Evolutionary conservation across 768 basidiomycete species (phyloP).

Genomic region (Xerocomus potaroensis): DNA sequence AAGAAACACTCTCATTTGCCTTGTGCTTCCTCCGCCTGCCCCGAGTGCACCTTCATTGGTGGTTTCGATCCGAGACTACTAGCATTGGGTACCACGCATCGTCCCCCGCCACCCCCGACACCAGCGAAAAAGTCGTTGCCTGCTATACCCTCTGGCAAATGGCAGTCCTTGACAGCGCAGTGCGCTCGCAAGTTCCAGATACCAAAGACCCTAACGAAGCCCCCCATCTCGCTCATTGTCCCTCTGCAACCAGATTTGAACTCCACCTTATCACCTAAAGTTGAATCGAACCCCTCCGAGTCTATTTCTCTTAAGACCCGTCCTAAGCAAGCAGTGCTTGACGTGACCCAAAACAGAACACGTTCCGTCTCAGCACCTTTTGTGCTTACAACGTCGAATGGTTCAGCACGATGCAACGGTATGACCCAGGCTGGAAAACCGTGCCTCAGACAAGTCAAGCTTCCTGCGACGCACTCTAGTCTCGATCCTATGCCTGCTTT

Average conservation of each 20-base stretch:
- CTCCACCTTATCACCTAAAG: constrained; percentile 14
- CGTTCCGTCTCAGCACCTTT: constrained; percentile 19
- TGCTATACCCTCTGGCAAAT: constrained; percentile 19
- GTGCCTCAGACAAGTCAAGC: constrained; percentile 58
- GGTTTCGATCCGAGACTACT: constrained; percentile 41
- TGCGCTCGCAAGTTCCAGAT: constrained; percentile 19
- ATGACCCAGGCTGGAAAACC: constrained; percentile 60
- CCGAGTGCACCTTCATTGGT: constrained; percentile 39
- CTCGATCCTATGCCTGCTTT: constrained; percentile 29
- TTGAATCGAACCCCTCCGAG: not conserved
- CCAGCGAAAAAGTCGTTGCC: too few relatives aligned
- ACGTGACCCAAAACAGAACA: constrained; percentile 17
- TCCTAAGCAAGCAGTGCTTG: constrained; percentile 11
- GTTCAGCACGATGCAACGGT: constrained; percentile 52
- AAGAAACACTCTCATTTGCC: constrained; percentile 17
- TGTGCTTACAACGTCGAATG: constrained; percentile 16
- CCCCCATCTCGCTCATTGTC: constrained; percentile 15
- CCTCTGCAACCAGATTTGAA: constrained; percentile 34
- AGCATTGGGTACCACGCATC: too few relatives aligned
- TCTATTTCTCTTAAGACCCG: constrained; percentile 1
- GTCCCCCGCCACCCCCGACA: too few relatives aligned
- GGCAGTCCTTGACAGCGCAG: constrained; percentile 19
- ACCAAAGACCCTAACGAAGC: constrained; percentile 7
- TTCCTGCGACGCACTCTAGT: constrained; percentile 26
- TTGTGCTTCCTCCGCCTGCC: not conserved